Conservation (phyloP, 768 basidiomycete genomes). For the Wakefieldia striispora region DNA sequence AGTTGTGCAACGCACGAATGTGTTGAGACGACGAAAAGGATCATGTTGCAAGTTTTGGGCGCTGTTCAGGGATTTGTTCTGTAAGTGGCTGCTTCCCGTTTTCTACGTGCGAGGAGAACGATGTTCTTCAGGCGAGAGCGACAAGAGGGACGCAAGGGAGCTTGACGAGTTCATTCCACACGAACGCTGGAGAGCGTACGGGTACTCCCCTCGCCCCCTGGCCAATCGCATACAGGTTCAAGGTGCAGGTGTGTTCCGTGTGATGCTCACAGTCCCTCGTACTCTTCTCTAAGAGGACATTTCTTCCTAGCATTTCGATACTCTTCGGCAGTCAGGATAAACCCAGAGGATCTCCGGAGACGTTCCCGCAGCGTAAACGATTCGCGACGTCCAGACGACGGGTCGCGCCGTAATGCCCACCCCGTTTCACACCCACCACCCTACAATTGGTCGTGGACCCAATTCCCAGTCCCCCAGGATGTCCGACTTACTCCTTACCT, state of each 20-base stretch:
- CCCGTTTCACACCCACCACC: slow-evolving; percentile 51
- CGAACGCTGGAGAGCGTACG: slow-evolving; percentile 54
- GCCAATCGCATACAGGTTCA: slow-evolving; percentile 38
- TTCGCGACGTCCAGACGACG: slow-evolving; percentile 41
- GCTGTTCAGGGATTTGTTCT: slow-evolving; percentile 2
- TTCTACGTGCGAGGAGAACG: not conserved
- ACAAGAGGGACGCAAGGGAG: not conserved
- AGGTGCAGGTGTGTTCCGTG: slow-evolving; percentile 42
- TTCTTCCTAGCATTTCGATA: slow-evolving; percentile 22
- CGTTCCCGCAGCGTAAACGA: slow-evolving; percentile 27
- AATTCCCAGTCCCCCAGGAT: slow-evolving; percentile 43
- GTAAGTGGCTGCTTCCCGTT: slow-evolving; percentile 1
- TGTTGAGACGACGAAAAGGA: not conserved
- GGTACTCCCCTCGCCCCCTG: slow-evolving; percentile 50
- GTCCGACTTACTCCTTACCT: slow-evolving; percentile 60
- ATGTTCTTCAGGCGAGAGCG: not conserved
- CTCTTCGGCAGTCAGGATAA: slow-evolving; percentile 26
- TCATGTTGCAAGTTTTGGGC: slow-evolving; percentile 3
- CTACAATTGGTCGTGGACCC: slow-evolving; percentile 39
- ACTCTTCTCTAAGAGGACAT: not conserved
- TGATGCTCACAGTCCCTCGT: not conserved
- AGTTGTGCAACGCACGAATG: not conserved
- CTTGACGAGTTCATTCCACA: slow-evolving; percentile 20
- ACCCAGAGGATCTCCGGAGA: slow-evolving; percentile 33
- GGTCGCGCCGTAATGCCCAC: slow-evolving; percentile 46